These are phyloP conservation scores for Cladosporium halotolerans DNA, from an alignment of 2,329 filamentous ascomycete genomes.

Conservation along the genomic window DNA sequence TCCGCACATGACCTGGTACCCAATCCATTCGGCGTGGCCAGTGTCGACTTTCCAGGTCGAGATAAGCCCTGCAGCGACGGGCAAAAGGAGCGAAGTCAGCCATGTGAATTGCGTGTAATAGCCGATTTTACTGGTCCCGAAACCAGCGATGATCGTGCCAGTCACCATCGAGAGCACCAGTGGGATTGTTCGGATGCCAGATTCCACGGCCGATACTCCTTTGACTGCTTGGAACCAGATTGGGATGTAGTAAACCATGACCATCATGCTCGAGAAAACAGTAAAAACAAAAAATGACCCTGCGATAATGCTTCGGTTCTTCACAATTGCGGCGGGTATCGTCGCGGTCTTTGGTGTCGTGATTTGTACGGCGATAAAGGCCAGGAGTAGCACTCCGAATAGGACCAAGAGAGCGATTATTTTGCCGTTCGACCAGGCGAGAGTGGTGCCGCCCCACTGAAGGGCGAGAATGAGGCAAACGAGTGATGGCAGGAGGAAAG, in stretches of 20 bases:
- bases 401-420: slow-evolving; percentile 42
- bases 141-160: slow-evolving; percentile 34
- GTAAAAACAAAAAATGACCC: slow-evolving; percentile 36
- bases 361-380: slow-evolving; percentile 38
- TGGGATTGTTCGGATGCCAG: slow-evolving; percentile 43
- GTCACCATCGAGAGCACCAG: slow-evolving; percentile 42
- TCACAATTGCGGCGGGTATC: slow-evolving; percentile 38
- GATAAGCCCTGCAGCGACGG: slow-evolving; percentile 39
- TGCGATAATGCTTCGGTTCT: slow-evolving; percentile 37
- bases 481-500: slow-evolving; percentile 36
- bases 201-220: slow-evolving; percentile 38
- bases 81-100: slow-evolving; percentile 35
- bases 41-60: slow-evolving; percentile 36
- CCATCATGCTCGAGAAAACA: slow-evolving; percentile 39
- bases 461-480: slow-evolving; percentile 43
- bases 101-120: slow-evolving; percentile 45
- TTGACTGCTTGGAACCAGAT: slow-evolving; percentile 47
- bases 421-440: slow-evolving; percentile 33
- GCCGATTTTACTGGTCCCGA: slow-evolving; percentile 32
- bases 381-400: slow-evolving; percentile 38
- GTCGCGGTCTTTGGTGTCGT: slow-evolving; percentile 38
- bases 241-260: slow-evolving; percentile 40
- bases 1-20: slow-evolving; percentile 43
- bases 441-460: slow-evolving; percentile 44
- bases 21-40: slow-evolving; percentile 38